These are phyloP conservation scores for Rhizoclosmatium globosum DNA, from an alignment of 192 early-diverging fungal species.

Conservation along the genomic window DNA sequence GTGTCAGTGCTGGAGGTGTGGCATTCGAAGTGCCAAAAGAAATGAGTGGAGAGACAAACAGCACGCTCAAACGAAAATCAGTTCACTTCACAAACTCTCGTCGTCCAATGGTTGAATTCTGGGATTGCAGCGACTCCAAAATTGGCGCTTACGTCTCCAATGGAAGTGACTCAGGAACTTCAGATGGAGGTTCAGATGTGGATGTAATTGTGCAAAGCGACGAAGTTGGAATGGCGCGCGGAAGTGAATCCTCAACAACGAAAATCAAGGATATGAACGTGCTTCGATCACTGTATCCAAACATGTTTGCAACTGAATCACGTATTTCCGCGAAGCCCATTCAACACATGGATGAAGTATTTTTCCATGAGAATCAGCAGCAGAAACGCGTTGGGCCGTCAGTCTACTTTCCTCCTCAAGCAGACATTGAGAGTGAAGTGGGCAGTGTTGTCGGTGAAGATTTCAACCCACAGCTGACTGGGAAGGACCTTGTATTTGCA, in stretches of 20 bases:
- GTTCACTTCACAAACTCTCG: constrained; percentile 36
- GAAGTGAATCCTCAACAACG: neutral
- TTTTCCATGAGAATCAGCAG: constrained; percentile 9
- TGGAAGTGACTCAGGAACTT: neutral
- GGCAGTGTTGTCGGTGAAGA: constrained; percentile 45
- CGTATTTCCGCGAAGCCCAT: constrained; percentile 8
- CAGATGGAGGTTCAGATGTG: neutral
- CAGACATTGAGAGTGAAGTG: constrained; percentile 51
- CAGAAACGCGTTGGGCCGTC: constrained; percentile 41
- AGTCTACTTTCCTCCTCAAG: constrained; percentile 53
- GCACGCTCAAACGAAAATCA: neutral
- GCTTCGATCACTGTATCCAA: constrained; percentile 21
- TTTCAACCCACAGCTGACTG: constrained; percentile 4
- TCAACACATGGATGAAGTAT: constrained; percentile 18
- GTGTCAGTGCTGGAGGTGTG: neutral
- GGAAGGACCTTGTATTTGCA: constrained; percentile 46
- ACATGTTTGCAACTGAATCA: constrained; percentile 23
- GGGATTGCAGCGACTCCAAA: constrained; percentile 20
- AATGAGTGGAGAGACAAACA: neutral
- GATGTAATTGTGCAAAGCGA: neutral
- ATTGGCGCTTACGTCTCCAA: neutral
- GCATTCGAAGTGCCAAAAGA: neutral
- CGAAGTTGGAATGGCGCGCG: neutral
- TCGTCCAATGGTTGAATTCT: constrained; percentile 40
- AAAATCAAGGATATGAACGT: constrained; percentile 14